These are phyloP conservation scores for Penicillium digitatum DNA, from an alignment of 2,329 filamentous ascomycete species.

Conservation along the genomic window DNA sequence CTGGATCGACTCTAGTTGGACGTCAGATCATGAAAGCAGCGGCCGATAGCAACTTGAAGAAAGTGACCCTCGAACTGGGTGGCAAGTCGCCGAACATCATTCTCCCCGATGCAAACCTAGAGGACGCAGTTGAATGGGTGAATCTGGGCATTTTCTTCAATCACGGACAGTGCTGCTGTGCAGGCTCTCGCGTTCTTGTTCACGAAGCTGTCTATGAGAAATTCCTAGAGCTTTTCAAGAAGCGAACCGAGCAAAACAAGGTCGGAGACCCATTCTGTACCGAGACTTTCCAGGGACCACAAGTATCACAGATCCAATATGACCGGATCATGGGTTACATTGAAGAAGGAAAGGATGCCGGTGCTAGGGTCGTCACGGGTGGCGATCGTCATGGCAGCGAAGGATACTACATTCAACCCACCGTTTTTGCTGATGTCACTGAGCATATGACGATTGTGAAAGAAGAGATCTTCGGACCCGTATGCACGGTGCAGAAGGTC, in stretches of 20 bases:
- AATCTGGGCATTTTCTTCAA: conserved; percentile 54
- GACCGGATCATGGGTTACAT: conserved; percentile 79
- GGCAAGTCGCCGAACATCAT: conserved; percentile 61
- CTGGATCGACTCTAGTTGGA: conserved; percentile 57
- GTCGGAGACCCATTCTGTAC: conserved; percentile 75
- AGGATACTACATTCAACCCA: conserved; percentile 86
- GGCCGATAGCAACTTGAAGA: conserved; percentile 59
- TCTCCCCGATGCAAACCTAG: conserved; percentile 59
- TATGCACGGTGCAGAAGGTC: conserved; percentile 69
- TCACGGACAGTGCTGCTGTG: conserved; percentile 58
- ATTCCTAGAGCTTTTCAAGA: conserved; percentile 75
- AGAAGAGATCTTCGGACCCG: conserved; percentile 78
- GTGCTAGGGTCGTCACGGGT: conserved; percentile 61
- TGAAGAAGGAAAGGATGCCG: conserved; percentile 61
- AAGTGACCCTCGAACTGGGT: conserved; percentile 62
- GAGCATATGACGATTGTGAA: conserved; percentile 66
- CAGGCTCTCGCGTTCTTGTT: conserved; percentile 69
- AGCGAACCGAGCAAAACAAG: conserved; percentile 65
- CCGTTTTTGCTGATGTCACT: conserved; percentile 73
- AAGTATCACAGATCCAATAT: conserved; percentile 77
- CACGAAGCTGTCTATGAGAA: conserved; percentile 82
- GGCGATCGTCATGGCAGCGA: conserved; percentile 68
- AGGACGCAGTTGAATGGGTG: conserved; percentile 63
- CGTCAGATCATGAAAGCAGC: conserved; percentile 58
- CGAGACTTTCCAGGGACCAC: conserved; percentile 80